Evolutionary conservation across 441 rosid species (phyloP), one percentile per base, ranked within the genome.

Genomic region (Hypseocharis bilobata): DNA sequence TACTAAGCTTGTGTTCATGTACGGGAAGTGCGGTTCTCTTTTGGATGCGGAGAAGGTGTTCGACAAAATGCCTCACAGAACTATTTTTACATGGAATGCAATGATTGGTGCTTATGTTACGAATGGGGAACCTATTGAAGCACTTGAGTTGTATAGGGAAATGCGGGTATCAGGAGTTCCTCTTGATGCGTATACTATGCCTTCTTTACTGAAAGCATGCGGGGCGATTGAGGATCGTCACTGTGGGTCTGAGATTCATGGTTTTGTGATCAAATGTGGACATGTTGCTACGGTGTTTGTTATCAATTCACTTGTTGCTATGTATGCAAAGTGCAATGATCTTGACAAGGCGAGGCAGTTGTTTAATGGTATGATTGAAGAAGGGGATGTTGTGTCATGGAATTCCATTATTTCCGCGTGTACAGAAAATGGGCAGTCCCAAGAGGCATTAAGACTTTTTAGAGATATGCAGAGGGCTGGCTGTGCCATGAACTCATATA

Each of bases 301-400:
- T 52, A 81, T 82, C 56, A 88, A 92, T 75, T 81, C 96, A 8
- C 83, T 92, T 71, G 83, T 88, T 70, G 71, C 90, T 6, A 83
- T 90, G 92, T 87, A 88, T 66, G 89, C 94, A 1, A 88, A 90
- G 81, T 85, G 89, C 76, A 69, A 62, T 68, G 85, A 87, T 63
- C 70, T 86, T 38, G 55, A 47, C 27, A 80, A 79, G 13, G 97
- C 92, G 6, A 85, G 81, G 80, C 83, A 65, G 69, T 68, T 90
- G 55, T 88, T 92, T 69, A 83, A 81, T 44, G 64, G 76, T 65
- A 72, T 81, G 28, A 44, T 64, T 60, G 83, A 69, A 17, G 81
- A 74, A 73, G 74, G 74, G 19, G 94, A 90, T 71, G 81, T 80
- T 62, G 88, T 87, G 64, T 72, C 84, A 10, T 90, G 97, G 98